Percentiles rank a stretch among this genome's conserved stretches.
phyloP scores from a whole-genome alignment of 345 rosid species.

The Acer negundo region DNA sequence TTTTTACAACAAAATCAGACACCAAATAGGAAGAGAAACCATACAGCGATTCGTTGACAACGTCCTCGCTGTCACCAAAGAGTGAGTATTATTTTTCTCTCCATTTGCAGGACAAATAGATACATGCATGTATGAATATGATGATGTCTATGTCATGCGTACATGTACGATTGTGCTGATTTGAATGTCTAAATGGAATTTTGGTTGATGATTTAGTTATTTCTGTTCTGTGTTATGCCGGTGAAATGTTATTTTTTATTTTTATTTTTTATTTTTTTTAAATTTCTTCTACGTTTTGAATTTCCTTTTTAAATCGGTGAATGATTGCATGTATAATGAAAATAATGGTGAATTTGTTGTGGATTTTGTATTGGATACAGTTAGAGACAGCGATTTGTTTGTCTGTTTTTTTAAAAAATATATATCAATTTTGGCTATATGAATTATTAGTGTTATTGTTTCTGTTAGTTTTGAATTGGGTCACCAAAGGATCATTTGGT shows the following conservation, averaged over 20 bases:
- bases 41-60: conserved; percentile 87
- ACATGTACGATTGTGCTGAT: not conserved
- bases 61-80: conserved; percentile 88
- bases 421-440: too few species aligned
- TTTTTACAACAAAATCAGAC: too few species aligned
- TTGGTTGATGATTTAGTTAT: not conserved
- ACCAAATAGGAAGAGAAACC: conserved; percentile 12
- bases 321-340: not conserved
- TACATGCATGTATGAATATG: not conserved
- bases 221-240: not conserved
- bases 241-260: too few species aligned
- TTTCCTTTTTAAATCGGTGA: not conserved
- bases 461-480: not conserved
- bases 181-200: not conserved
- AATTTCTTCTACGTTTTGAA: not conserved
- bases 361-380: not conserved
- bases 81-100: conserved; percentile 53
- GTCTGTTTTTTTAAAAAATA: too few species aligned
- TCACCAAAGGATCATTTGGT: not conserved
- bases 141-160: not conserved
- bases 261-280: not conserved
- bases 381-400: not conserved
- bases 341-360: not conserved
- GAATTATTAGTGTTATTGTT: not conserved
- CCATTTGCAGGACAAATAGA: conserved; percentile 1